Conservation (phyloP, 306 rosid species). For the Dalbergia cultrata region DNA sequence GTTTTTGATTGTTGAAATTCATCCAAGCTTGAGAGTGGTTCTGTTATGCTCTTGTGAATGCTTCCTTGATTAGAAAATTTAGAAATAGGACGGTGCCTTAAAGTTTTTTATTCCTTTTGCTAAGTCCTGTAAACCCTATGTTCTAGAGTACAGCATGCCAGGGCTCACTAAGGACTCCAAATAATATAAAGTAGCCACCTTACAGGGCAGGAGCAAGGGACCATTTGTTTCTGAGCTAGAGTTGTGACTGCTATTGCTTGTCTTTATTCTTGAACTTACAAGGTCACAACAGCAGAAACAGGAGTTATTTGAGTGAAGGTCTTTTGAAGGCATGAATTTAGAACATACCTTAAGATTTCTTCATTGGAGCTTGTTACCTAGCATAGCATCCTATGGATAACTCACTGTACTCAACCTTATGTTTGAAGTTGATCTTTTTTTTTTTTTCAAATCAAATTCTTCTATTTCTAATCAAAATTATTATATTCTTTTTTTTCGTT, state of each 20-base stretch:
- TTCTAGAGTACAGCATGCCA: not conserved
- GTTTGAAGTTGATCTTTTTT: slow-evolving; percentile 2
- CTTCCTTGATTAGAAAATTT: slow-evolving; percentile 17
- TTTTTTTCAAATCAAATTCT: not conserved
- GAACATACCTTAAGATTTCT: slow-evolving; percentile 18
- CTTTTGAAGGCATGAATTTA: slow-evolving; percentile 31
- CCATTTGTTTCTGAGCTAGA: slow-evolving; percentile 1
- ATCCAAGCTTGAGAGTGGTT: slow-evolving; percentile 7
- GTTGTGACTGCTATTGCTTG: slow-evolving; percentile 4
- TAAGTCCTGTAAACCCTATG: not conserved
- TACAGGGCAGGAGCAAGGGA: not conserved
- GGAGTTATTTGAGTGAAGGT: slow-evolving; percentile 1
- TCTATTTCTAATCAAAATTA: not conserved
- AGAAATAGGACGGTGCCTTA: not conserved
- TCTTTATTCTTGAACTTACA: not conserved
- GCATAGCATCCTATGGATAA: slow-evolving; percentile 10
- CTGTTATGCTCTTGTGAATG: slow-evolving; percentile 23
- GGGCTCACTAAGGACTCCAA: not conserved
- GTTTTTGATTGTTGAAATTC: slow-evolving; percentile 2
- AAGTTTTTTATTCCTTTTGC: not conserved
- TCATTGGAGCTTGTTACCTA: slow-evolving; percentile 13
- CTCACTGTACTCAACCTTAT: slow-evolving; percentile 11
- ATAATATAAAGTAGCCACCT: not conserved
- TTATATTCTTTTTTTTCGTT: not conserved
- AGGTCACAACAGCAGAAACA: slow-evolving; percentile 5